Base-by-base conservation (phyloP, 83 land plant genomes). In the Diphasiastrum complanatum region DNA sequence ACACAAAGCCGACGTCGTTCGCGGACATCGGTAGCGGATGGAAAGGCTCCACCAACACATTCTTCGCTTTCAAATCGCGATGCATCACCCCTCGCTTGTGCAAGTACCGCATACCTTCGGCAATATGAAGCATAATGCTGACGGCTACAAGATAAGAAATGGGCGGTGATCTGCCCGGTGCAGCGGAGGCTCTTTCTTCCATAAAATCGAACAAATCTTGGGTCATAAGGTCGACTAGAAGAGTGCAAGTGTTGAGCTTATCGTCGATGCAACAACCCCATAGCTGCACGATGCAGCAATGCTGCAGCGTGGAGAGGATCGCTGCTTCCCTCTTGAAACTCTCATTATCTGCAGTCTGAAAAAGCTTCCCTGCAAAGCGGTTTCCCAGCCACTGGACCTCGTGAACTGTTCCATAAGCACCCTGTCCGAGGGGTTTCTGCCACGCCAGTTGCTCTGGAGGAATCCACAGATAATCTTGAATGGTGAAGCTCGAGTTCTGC, bases 121-220 rank as follows among this genome's bases (percentile, higher is more conserved):
- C 60, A 11, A 55, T 55, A 33, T 55, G 60, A 12, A 55, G 36
- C 60, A 55, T 8, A 2, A 55, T 55, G 60, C 35, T 40, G 10
- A 55, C 5, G n/a, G 36, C 36, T n/a, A 55, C 60, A 1, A 19
- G 23, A 24, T 33, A 1, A 8, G 20, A 10, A 26, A 55, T 33
- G 3, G 60, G 60, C n/a, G n/a, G n/a, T 3, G 14, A 2, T 1
- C 35, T 4, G 20, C 22, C 36, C 34, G 20, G 3, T 2, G 60
- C 32, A 8, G 35, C 18, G 2, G 1, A 1, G 3, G 26, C 2
- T 24, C 5, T 33, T 3, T 30, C 35, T 24, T 18, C 35, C 4
- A 55, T 55, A 0, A 28, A 33, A 30, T 2, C 22, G 4, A 18
- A 22, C 14, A 55, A 40, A 24, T 55, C 60, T 3, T 28, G 40